Evolutionary conservation across 2,329 filamentous ascomycete species (phyloP), one percentile per base, ranked within the genome.

Genomic region (Parascedosporium putredinis): DNA sequence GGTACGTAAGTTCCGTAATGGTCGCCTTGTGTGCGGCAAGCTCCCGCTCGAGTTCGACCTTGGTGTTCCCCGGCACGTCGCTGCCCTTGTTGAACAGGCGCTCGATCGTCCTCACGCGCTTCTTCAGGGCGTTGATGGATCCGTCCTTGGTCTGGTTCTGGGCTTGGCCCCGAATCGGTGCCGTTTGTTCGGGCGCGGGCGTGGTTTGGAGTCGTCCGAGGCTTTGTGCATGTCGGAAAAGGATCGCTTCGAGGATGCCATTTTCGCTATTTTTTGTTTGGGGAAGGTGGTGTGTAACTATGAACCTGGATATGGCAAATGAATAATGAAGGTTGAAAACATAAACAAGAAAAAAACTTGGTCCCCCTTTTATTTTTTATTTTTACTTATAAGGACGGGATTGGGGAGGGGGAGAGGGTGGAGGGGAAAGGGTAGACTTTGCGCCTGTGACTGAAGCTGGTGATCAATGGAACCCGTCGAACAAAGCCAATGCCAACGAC

Each of bases 21-120:
- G 86, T 83, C 55, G 78, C 71, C 63, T 79, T 74, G 58, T 82
- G 83, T 4, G 81, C 75, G 44, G 75, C 75, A 54, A 91, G 67
- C 60, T 88, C 86, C 50, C 85, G 75, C 65, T 90, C 83, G 52
- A 86, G 74, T 23, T 88, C 83, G 40, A 80, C 71, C 51, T 80
- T 74, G 8, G 85, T 75, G 58, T 83, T 75, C 25, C 83, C 83
- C 1, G 86, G 83, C 47, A 90, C 71, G 49, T 80, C 75, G 46
- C 77, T 67, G 10, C 76, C 73, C 53, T 76, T 73, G 44, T 77
- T 71, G 29, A 91, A 72, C 8, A 81, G 73, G 47, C 87, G 75
- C 58, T 80, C 77, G 50, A 90, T 78, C 48, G 82, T 81, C 49
- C 87, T 76, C 52, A 81, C 80, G 43, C 83, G 78, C 65, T 86